These are phyloP conservation scores for Sporobolomyces roseus DNA, from an alignment of 768 basidiomycete species.

Conservation along the genomic window DNA sequence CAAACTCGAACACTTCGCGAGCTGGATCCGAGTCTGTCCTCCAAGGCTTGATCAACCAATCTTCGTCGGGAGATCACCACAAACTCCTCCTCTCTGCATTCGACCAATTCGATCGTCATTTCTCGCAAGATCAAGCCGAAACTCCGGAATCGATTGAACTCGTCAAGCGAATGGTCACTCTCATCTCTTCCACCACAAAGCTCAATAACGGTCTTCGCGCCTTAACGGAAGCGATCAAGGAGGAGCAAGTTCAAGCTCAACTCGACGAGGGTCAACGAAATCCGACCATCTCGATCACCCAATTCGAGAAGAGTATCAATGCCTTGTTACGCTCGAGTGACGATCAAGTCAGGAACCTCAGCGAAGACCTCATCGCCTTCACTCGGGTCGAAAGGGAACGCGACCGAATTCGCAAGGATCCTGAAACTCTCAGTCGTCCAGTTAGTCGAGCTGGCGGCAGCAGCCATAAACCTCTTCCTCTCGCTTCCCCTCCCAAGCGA, in stretches of 20 bases:
- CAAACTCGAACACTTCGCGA: neutral
- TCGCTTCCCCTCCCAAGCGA: constrained; percentile 22
- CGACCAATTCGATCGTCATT: constrained; percentile 32
- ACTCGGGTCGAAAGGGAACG: constrained; percentile 30
- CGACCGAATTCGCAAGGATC: constrained; percentile 7
- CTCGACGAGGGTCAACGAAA: constrained; percentile 25
- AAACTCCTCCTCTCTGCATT: constrained; percentile 30
- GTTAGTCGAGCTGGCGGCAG: constrained; percentile 17
- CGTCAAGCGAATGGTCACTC: constrained; percentile 25
- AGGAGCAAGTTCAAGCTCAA: constrained; percentile 31
- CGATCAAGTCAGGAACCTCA: constrained; percentile 37
- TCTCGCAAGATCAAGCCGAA: neutral
- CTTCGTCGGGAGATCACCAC: constrained; percentile 19
- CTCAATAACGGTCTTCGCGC: constrained; percentile 34
- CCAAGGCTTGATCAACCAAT: neutral
- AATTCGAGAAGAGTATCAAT: constrained; percentile 33
- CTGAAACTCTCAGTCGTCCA: constrained; percentile 1
- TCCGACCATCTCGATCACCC: neutral
- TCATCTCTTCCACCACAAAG: constrained; percentile 30
- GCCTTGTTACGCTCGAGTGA: constrained; percentile 31
- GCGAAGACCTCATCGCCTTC: constrained; percentile 33
- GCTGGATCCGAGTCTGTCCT: neutral
- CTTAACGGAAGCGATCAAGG: neutral
- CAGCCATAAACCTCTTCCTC: too few species aligned
- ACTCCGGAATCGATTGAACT: constrained; percentile 23